Evolutionary conservation across 352 stramenopile species (phyloP), one percentile per base, ranked within the genome.

Genomic region (Phytophthora crassamura): DNA sequence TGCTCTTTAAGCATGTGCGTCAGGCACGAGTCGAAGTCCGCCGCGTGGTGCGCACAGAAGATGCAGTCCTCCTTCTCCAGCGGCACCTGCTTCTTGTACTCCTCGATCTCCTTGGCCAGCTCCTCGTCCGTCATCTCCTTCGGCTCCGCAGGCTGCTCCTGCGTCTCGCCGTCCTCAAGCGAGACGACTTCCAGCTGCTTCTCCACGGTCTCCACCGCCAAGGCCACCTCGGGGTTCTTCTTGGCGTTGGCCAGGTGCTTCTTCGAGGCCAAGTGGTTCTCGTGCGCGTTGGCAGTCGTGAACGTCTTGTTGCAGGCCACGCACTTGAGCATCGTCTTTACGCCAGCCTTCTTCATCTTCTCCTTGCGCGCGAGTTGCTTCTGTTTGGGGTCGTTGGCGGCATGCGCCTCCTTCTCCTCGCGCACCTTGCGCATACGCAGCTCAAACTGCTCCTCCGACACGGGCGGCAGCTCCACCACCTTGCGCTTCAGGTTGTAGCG

Each of bases 401-500:
- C 50, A 45, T 83, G 73, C 18, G 73, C 70, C 45, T 89, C 69
- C 61, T 87, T 84, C 64, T 89, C 78, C 42, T 80, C 71, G 39
- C 80, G 59, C 59, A 92, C 76, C 59, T 88, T 89, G 36, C 82
- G 75, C 82, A 95, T 95, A 50, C 88, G 84, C 56, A 81, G 60
- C 35, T 91, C 77, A 67, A 95, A 97, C 67, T 94, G 86, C 50
- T 86, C 71, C 67, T 98, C 83, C 16, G 89, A 90, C 57, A 99
- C 82, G 20, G 97, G 85, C 42, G 88, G 82, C 60, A 99, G 79
- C 56, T 93, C 88, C 47, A 97, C 93, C 47, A 99, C 94, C 64
- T 98, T 98, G 63, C 97, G 94, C 89, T 98, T 99, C 40, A 99
- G 88, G 59, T 97, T 97, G 75, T 97, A 97, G 54, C 88, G 94